Conservation (phyloP, 2,329 filamentous ascomycete species). For the Drechslerella coelobrocha region DNA sequence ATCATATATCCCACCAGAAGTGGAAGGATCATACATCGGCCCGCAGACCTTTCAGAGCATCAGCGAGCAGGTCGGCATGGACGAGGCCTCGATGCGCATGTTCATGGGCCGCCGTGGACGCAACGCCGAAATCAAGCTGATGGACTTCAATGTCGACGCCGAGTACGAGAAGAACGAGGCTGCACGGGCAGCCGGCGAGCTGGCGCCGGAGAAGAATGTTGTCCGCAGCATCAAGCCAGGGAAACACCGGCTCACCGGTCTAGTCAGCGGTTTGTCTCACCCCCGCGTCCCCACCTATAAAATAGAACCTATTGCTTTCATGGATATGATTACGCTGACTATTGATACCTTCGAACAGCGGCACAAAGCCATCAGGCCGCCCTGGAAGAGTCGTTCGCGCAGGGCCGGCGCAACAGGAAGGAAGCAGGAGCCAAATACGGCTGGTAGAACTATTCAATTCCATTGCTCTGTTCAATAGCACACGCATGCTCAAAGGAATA, state of each 20-base stretch:
- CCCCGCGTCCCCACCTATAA: no score
- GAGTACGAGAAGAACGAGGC: conserved; percentile 71
- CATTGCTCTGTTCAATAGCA: conserved; percentile 29
- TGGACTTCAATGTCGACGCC: conserved; percentile 70
- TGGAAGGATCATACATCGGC: conserved; percentile 5
- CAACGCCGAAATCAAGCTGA: conserved; percentile 61
- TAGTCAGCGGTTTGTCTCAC: conserved; percentile 70
- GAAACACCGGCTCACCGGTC: conserved; percentile 70
- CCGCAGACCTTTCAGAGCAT: conserved; percentile 64
- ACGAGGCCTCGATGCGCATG: conserved; percentile 67
- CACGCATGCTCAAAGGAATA: conserved; percentile 10
- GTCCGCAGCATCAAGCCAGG: conserved; percentile 71
- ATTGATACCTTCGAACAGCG: conserved; percentile 29
- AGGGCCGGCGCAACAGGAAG: conserved; percentile 55
- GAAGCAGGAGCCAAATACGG: conserved; percentile 55
- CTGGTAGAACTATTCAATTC: conserved; percentile 50
- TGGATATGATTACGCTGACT: conserved; percentile 10
- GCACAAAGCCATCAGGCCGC: conserved; percentile 54
- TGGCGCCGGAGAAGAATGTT: conserved; percentile 64
- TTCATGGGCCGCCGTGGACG: conserved; percentile 66
- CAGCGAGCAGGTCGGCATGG: conserved; percentile 68
- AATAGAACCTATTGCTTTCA: no score
- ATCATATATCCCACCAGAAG: conserved; percentile 11
- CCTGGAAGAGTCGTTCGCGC: conserved; percentile 55
- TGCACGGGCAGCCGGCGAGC: conserved; percentile 64